These are phyloP conservation scores for Pezizomycotina sp. DNA, from an alignment of 2,329 filamentous ascomycete species.

Conservation along the genomic window DNA sequence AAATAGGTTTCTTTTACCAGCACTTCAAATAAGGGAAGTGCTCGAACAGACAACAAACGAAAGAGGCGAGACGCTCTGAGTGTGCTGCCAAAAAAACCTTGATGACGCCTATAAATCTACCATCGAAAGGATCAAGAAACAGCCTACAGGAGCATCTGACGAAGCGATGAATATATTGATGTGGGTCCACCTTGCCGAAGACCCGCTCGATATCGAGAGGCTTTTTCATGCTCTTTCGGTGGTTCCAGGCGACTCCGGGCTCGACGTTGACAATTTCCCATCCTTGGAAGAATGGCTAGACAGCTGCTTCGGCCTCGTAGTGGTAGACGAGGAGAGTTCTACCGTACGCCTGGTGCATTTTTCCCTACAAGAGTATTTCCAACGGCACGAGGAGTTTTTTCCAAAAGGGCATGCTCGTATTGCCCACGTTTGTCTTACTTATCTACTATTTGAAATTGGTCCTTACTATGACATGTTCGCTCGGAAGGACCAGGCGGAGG, in stretches of 20 bases:
- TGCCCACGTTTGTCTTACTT: constrained; percentile 5
- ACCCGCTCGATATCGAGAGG: constrained; percentile 6
- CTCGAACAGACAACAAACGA: too few relatives aligned
- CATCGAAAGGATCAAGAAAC: constrained; percentile 7
- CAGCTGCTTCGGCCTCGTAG: constrained; percentile 16
- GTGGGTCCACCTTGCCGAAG: constrained; percentile 7
- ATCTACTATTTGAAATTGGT: constrained; percentile 5
- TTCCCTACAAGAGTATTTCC: constrained; percentile 14
- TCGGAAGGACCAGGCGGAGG: not conserved
- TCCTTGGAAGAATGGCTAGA: constrained; percentile 8
- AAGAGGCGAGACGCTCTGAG: too few relatives aligned
- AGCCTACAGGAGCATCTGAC: constrained; percentile 1
- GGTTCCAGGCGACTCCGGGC: constrained; percentile 4
- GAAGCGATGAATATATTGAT: constrained; percentile 7
- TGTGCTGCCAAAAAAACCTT: too few relatives aligned
- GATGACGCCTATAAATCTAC: too few relatives aligned
- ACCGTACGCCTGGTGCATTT: constrained; percentile 15
- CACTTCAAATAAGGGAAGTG: too few relatives aligned
- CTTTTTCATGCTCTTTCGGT: constrained; percentile 7
- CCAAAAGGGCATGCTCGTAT: constrained; percentile 3
- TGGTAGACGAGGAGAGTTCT: constrained; percentile 11
- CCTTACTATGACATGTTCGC: not conserved
- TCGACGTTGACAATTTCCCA: constrained; percentile 8
- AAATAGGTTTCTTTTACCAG: too few relatives aligned
- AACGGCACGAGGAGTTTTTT: constrained; percentile 4